Evolutionary conservation across 441 rosid genomes (phyloP), one percentile per base, ranked within the genome.

Genomic region (Erysimum cheiri): DNA sequence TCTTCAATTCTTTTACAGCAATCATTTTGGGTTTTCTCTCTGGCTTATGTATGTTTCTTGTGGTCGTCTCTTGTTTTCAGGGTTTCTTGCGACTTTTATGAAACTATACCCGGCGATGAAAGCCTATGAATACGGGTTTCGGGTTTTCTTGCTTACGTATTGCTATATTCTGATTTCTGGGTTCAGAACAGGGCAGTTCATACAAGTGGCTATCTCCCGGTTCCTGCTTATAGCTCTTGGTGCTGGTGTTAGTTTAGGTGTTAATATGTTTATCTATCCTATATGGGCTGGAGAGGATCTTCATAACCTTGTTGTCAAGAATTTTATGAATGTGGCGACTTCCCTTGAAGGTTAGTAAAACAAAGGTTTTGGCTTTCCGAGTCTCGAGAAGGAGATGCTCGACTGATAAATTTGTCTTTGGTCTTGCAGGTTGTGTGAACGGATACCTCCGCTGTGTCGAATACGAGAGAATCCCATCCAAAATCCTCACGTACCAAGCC

Each of bases 251-350:
- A 78, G 86, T 71, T 80, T 86, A 67, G 82, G 71, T 17, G 82
- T 88, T 9, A 88, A 88, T 67, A 79, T 84, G 71, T 84, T 82
- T 81, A 86, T 88, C 69, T 88, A 81, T 72, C 93, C 90, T 15
- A 88, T 88, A 29, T 88, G 93, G 90, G 90, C 93, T 69, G 90
- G 93, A 7, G 93, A 88, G 77, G 93, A 85, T 83, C 80, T 85
- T 35, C 93, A 88, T 71, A 76, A 78, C 62, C 75, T 85, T 79
- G 90, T 85, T 58, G 90, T 72, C 8, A 85, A 84, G 74, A 88
- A 88, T 63, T 88, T 88, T 69, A 72, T 41, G 84, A 87, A 80
- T 44, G 93, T 88, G 3, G 93, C 93, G 1, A 76, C 77, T 74
- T 83, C 93, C 15, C 80, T 88, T 69, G 93, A 88, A 88, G 90